A percentile compares a stretch with the other conserved stretches of the same genome.
Evolutionary conservation across 108 stramenopile species (phyloP).

Genomic region (Nitzschia inconspicua): DNA sequence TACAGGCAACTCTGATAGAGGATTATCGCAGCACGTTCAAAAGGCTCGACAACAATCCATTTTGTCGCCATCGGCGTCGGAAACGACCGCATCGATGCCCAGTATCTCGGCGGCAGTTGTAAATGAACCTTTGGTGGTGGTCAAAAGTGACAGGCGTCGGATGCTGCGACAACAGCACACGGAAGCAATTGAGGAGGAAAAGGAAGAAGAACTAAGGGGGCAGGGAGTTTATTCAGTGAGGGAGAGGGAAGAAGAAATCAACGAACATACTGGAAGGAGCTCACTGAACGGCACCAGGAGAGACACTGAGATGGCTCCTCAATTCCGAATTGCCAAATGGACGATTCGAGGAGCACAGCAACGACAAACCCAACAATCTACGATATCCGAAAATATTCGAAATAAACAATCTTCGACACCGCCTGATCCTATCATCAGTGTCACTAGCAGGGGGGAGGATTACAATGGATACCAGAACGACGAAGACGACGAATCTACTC

Average conservation of each 20-base stretch:
- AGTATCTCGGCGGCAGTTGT: no score
- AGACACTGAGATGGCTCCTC: neutral
- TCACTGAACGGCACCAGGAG: neutral
- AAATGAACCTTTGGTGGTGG: no score
- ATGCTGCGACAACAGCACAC: neutral
- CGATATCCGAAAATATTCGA: neutral
- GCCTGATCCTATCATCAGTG: constrained; percentile 2
- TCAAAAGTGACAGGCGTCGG: no score
- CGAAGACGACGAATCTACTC: constrained; percentile 6
- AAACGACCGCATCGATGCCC: constrained; percentile 1
- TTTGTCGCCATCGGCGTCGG: neutral
- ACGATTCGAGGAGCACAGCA: neutral
- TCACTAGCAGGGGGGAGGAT: neutral
- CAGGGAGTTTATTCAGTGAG: no score
- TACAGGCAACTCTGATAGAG: neutral
- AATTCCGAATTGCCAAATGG: neutral
- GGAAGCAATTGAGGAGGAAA: neutral
- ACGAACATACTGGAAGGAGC: neutral
- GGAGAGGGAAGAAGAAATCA: neutral
- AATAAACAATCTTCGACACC: neutral
- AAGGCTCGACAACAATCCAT: constrained; percentile 8
- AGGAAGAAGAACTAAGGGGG: no score
- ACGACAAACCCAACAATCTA: neutral
- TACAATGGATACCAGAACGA: neutral
- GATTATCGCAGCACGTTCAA: neutral